phyloP scores from a whole-genome alignment of 345 rosid genomes.

The Sonneratia alba region DNA sequence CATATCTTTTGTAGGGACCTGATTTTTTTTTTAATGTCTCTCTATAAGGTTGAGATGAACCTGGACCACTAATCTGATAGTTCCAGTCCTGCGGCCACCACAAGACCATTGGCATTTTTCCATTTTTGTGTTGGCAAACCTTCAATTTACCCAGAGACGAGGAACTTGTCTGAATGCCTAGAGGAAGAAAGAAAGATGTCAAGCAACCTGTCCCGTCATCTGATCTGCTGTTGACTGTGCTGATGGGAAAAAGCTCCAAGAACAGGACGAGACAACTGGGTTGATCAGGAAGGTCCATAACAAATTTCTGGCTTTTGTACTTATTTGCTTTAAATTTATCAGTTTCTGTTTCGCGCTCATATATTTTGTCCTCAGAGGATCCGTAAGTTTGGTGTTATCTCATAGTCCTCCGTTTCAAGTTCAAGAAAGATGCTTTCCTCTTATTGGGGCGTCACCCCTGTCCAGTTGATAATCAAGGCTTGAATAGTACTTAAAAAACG shows the following conservation, averaged over 20 bases:
- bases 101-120: neutral
- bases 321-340: neutral
- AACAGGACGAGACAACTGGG: neutral
- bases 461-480: too few species aligned
- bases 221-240: neutral
- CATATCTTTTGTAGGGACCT: too few species aligned
- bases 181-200: constrained; percentile 4
- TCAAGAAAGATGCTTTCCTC: neutral
- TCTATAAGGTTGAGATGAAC: neutral
- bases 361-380: neutral
- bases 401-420: neutral
- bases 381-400: neutral
- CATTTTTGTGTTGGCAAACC: neutral
- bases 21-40: neutral
- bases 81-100: neutral
- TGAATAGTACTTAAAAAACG: too few species aligned
- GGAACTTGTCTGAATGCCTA: neutral
- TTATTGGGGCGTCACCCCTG: neutral
- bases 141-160: neutral
- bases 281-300: neutral
- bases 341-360: neutral
- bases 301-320: neutral
- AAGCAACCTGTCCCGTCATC: neutral
- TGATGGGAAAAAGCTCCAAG: neutral
- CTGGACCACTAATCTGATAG: neutral